Evolutionary conservation across 1,284 basidiomycete genomes (phyloP).

Genomic region (Ganoderma meredithae): DNA sequence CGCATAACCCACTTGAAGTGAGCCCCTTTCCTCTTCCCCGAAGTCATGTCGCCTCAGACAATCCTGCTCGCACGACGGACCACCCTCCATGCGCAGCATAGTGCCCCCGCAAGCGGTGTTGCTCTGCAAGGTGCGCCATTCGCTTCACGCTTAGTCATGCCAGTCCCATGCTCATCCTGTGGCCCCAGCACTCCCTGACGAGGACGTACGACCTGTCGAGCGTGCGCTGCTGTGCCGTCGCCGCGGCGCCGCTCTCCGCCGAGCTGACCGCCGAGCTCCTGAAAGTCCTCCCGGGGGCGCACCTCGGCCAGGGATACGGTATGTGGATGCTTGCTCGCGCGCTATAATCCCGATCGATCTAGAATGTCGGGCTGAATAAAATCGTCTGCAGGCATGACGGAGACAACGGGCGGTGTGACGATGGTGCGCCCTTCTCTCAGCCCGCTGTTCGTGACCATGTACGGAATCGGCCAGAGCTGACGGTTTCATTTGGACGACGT

Average conservation of each 20-base stretch:
- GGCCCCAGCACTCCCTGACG: conserved; percentile 64
- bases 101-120: conserved; percentile 53
- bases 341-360: too few relatives aligned
- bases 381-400: too few relatives aligned
- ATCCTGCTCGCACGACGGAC: too few relatives aligned
- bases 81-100: conserved; percentile 12
- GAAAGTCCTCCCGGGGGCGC: conserved; percentile 62
- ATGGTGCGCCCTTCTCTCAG: too few relatives aligned
- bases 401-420: too few relatives aligned
- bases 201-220: conserved; percentile 70
- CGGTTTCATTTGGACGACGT: too few relatives aligned
- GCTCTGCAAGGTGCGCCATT: conserved; percentile 58
- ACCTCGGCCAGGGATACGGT: conserved; percentile 76
- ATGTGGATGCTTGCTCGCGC: neutral
- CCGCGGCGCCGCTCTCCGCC: conserved; percentile 78
- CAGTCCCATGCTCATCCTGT: too few relatives aligned
- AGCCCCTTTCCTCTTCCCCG: conserved; percentile 30
- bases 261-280: conserved; percentile 67
- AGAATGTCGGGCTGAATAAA: too few relatives aligned
- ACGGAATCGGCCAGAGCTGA: too few relatives aligned
- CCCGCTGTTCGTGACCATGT: too few relatives aligned
- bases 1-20: conserved; percentile 71
- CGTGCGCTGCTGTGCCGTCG: conserved; percentile 65
- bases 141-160: neutral
- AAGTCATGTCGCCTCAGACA: conserved; percentile 6